phyloP scores from a whole-genome alignment of 352 stramenopile species.

The Phytophthora multivora region DNA sequence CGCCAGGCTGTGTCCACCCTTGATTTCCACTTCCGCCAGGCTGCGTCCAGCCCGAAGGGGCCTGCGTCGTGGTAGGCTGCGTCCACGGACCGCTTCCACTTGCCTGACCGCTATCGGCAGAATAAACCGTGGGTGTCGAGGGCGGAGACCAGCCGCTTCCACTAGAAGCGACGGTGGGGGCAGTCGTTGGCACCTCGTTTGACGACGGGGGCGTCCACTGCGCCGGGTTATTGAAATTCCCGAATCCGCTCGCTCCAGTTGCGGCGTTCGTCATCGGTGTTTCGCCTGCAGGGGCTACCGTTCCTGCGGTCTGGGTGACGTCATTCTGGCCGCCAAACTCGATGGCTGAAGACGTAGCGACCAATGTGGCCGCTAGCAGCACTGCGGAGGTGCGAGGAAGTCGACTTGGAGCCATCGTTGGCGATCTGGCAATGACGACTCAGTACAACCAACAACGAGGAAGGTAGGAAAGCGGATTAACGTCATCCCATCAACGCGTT shows the following conservation, averaged over 20 bases:
- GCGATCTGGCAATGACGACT: conserved; percentile 13
- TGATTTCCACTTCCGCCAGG: not conserved
- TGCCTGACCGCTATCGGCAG: conserved; percentile 3
- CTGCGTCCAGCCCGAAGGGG: not conserved
- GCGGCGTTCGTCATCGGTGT: conserved; percentile 3
- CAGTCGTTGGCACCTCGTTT: conserved; percentile 13
- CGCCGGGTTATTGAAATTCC: conserved; percentile 3
- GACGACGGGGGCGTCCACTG: conserved; percentile 13
- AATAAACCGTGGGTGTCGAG: conserved; percentile 11
- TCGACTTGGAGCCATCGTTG: conserved; percentile 15
- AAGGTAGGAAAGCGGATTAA: conserved; percentile 9
- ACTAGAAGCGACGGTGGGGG: conserved; percentile 3
- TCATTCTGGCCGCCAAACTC: conserved; percentile 23
- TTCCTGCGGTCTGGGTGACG: conserved; percentile 14
- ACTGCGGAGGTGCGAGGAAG: conserved; percentile 8
- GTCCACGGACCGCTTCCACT: conserved; percentile 12
- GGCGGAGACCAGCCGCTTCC: conserved; percentile 15
- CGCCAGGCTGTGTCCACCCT: not conserved
- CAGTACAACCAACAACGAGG: not conserved
- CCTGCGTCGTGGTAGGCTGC: conserved; percentile 5
- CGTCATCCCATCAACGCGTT: conserved; percentile 1
- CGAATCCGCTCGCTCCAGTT: conserved; percentile 2
- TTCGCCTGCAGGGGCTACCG: conserved; percentile 4
- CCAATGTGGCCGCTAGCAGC: conserved; percentile 9
- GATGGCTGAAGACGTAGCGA: conserved; percentile 10